phyloP scores from a whole-genome alignment of 1,139 yeast genomes.

The Diutina neorugosa region DNA sequence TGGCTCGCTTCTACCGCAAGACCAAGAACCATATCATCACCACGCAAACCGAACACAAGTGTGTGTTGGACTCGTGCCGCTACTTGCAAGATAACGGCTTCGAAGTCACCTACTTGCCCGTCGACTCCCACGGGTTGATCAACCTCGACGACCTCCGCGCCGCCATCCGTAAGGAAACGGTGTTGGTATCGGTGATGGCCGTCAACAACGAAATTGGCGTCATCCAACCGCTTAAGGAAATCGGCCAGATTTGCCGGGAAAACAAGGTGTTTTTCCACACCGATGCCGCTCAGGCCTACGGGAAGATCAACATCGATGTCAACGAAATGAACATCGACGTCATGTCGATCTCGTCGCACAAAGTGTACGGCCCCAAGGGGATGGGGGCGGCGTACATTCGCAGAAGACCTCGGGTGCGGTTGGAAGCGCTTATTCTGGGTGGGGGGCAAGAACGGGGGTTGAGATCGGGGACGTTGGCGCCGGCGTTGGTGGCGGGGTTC shows the following conservation, averaged over 20 bases:
- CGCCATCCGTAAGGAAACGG: conserved; percentile 86
- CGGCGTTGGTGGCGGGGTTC: conserved; percentile 89
- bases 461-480: conserved; percentile 93
- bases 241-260: conserved; percentile 77
- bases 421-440: conserved; percentile 90
- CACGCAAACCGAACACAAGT: conserved; percentile 94
- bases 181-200: conserved; percentile 89
- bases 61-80: conserved; percentile 93
- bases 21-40: conserved; percentile 92
- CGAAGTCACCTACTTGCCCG: conserved; percentile 89
- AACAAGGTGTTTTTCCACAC: conserved; percentile 93
- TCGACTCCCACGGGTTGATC: conserved; percentile 67
- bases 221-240: conserved; percentile 89
- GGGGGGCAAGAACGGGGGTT: conserved; percentile 99
- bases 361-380: conserved; percentile 97
- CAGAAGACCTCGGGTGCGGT: conserved; percentile 96
- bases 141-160: conserved; percentile 65
- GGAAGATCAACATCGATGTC: conserved; percentile 87
- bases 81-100: conserved; percentile 94
- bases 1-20: conserved; percentile 81
- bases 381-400: conserved; percentile 92
- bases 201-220: conserved; percentile 98
- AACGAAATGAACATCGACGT: conserved; percentile 88
- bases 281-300: conserved; percentile 98
- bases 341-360: conserved; percentile 89